Evolutionary conservation across 2,329 filamentous ascomycete genomes (phyloP).

Genomic region (Ceratocystis eucalypticola): DNA sequence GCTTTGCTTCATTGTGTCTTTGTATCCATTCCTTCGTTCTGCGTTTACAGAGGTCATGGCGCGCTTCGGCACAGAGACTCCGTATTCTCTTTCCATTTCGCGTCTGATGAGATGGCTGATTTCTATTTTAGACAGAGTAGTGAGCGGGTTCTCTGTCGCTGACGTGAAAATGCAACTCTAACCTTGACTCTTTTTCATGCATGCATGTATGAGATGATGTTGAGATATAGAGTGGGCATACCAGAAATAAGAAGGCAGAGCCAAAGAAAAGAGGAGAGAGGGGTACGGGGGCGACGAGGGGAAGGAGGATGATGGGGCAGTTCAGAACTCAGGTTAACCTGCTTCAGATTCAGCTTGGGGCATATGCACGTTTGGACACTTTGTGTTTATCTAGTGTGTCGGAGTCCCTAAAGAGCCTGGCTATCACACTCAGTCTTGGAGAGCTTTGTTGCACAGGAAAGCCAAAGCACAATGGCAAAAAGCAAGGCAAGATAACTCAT

Average conservation of each 20-base stretch:
- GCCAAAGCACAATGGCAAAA: not conserved
- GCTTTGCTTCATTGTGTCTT: not conserved
- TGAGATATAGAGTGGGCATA: not conserved
- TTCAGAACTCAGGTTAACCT: constrained; percentile 1
- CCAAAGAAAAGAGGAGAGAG: not conserved
- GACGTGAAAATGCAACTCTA: constrained; percentile 5
- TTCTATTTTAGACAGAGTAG: constrained; percentile 4
- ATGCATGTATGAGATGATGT: constrained; percentile 3
- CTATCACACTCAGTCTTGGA: not conserved
- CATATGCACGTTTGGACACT: constrained; percentile 9
- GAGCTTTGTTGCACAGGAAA: not conserved
- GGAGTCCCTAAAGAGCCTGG: not conserved
- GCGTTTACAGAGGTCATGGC: not conserved
- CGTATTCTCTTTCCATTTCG: not conserved
- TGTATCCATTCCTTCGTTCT: not conserved
- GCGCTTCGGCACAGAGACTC: not conserved
- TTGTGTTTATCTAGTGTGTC: not conserved
- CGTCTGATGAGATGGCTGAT: not conserved
- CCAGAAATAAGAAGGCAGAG: not conserved
- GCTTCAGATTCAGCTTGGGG: constrained; percentile 9
- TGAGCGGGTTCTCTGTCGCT: not conserved
- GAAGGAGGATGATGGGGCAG: not conserved
- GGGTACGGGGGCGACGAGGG: not conserved
- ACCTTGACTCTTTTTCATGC: not conserved
- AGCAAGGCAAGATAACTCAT: not conserved